Percentiles rank a stretch among this genome's conserved stretches.
Conservation (phyloP, 2,329 filamentous ascomycete species). For the Penicillium sclerotiorum region DNA sequence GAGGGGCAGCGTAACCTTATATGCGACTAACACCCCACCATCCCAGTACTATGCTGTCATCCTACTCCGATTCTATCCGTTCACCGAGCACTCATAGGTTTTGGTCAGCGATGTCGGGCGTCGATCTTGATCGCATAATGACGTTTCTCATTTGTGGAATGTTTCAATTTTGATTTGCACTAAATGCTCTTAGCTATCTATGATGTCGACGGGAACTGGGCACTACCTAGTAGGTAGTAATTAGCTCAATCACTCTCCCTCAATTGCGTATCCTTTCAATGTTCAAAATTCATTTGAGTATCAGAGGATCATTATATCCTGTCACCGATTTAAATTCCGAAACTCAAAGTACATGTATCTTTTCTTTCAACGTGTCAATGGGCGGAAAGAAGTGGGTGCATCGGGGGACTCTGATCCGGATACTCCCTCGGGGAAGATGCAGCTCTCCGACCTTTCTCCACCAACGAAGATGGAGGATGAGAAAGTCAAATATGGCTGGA, state of each 20-base stretch:
- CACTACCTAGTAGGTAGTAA: too few relatives aligned
- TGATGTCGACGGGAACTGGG: too few relatives aligned
- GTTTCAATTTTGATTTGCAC: not conserved
- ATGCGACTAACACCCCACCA: constrained; percentile 40
- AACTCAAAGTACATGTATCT: not conserved
- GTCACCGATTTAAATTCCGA: not conserved
- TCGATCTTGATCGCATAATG: constrained; percentile 16
- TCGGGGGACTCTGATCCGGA: constrained; percentile 6
- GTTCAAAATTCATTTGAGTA: too few relatives aligned
- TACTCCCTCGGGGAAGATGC: not conserved
- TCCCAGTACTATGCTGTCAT: constrained; percentile 8
- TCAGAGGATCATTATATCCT: too few relatives aligned
- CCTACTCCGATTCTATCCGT: constrained; percentile 25
- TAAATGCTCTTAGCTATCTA: not conserved
- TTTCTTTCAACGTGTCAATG: not conserved
- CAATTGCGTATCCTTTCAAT: too few relatives aligned
- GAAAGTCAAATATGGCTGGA: too few relatives aligned
- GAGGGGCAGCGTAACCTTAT: constrained; percentile 30
- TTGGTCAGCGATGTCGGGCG: constrained; percentile 7
- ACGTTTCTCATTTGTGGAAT: constrained; percentile 13
- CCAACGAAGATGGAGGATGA: not conserved
- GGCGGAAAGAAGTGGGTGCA: constrained; percentile 4
- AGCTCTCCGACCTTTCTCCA: not conserved
- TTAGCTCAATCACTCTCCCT: too few relatives aligned
- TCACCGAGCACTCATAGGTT: not conserved